Percentiles rank a stretch among this genome's conserved stretches.
Conservation (phyloP, 164 flowering plant genomes). For the Liriodendron chinense region DNA sequence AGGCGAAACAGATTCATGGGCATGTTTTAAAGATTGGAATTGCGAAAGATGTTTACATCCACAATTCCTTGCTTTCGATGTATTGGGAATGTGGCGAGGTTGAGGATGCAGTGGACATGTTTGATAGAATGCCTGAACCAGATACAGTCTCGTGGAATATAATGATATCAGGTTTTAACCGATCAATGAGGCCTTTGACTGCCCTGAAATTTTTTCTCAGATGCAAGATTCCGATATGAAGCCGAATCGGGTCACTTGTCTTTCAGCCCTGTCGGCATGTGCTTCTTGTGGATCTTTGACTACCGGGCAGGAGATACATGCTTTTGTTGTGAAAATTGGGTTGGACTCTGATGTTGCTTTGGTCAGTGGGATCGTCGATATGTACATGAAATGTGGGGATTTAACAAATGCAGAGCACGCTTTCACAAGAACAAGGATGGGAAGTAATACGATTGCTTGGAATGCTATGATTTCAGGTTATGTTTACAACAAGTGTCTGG, state of each 20-base stretch:
- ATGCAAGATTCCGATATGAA: constrained; percentile 20
- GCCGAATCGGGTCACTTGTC: constrained; percentile 31
- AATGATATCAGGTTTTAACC: constrained; percentile 39
- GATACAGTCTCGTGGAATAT: constrained; percentile 46
- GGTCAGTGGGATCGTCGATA: constrained; percentile 32
- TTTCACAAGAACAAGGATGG: constrained; percentile 14
- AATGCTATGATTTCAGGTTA: constrained; percentile 49
- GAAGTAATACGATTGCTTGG: constrained; percentile 37
- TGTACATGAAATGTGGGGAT: constrained; percentile 49
- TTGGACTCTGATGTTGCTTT: constrained; percentile 29
- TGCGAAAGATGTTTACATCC: constrained; percentile 26
- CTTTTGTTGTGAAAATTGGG: constrained; percentile 30
- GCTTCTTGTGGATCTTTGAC: constrained; percentile 22
- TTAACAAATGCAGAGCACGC: constrained; percentile 23
- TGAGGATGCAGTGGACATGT: constrained; percentile 30
- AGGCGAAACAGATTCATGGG: constrained; percentile 38
- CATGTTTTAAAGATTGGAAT: constrained; percentile 35
- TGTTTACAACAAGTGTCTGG: constrained; percentile 27
- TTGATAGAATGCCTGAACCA: constrained; percentile 33
- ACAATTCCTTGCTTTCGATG: constrained; percentile 32
- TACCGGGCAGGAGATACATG: constrained; percentile 41
- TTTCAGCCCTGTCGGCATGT: constrained; percentile 36
- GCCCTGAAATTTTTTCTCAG: constrained; percentile 28
- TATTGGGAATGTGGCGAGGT: constrained; percentile 35
- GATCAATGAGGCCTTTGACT: constrained; percentile 13